Percentiles rank a stretch among this genome's conserved stretches.
Conservation (phyloP, 2,329 filamentous ascomycete species). For the Fusarium sterilihyphosum region DNA sequence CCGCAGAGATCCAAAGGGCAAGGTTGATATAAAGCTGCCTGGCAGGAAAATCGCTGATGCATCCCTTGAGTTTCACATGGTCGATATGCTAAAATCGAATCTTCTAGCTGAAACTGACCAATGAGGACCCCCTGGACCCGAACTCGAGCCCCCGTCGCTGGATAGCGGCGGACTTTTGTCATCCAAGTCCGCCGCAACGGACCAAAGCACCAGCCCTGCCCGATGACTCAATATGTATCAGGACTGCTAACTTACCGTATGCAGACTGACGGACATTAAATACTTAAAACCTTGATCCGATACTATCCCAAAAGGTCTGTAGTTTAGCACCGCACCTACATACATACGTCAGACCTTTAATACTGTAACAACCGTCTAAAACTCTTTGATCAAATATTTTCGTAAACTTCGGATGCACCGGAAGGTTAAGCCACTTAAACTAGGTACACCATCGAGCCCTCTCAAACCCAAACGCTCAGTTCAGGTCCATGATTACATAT, state of each 20-base stretch:
- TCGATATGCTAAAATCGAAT: constrained; percentile 10
- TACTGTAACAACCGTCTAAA: background rate
- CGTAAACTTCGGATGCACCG: constrained; percentile 26
- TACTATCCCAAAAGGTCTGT: background rate
- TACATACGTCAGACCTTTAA: background rate
- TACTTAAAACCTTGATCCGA: background rate
- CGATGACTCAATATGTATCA: constrained; percentile 8
- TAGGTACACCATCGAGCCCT: background rate
- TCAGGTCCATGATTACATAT: background rate
- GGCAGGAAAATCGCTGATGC: background rate
- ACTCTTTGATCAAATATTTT: background rate
- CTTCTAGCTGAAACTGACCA: constrained; percentile 24
- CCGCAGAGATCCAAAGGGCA: background rate
- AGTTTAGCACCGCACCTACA: background rate
- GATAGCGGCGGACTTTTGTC: constrained; percentile 29
- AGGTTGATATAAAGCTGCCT: constrained; percentile 2
- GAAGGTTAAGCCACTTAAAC: constrained; percentile 22
- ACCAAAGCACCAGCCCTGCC: background rate
- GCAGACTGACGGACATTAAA: background rate
- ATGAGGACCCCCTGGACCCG: constrained; percentile 15
- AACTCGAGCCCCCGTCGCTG: constrained; percentile 13
- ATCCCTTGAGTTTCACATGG: constrained; percentile 11
- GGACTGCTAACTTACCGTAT: background rate
- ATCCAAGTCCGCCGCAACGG: constrained; percentile 23
- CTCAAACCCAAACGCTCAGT: background rate